Evolutionary conservation across 2,329 filamentous ascomycete genomes (phyloP), one percentile per base, ranked within the genome.

Genomic region (Fonsecaea erecta): DNA sequence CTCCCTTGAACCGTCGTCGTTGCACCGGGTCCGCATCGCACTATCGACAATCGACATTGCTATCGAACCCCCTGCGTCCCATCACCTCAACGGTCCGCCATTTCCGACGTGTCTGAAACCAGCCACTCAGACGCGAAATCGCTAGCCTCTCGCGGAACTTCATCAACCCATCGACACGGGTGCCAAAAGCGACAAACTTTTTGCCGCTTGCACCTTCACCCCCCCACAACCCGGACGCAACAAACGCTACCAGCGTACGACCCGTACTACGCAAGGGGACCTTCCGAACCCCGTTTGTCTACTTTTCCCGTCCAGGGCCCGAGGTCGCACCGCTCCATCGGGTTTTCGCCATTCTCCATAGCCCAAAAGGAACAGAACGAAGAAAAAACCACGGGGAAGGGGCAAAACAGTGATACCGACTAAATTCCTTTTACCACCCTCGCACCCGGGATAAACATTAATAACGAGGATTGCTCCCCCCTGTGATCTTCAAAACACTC

Each of bases 361-460:
- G n/a, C 26, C 51, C 51, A 32, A 30, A 30, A 34, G 14, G 51
- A 43, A 51, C 14, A 46, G 40, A 56, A 57, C 51, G 30, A 55
- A 63, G 32, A 52, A 60, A 53, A 35, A 62, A 65, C 55, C 64
- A 69, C 64, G 64, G 67, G 59, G 64, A 67, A 67, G 67, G 67
- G 67, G 58, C 59, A 56, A 61, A 58, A 52, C 43, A 52, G 26
- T 53, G 51, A 55, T 37, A 34, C 53, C n/a, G 28, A 55, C 43
- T 60, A 52, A 60, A 57, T 59, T 48, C 26, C 58, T 58, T 52
- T 57, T 61, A 61, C 62, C 51, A 55, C 57, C 57, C 52, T 40
- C n/a, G 43, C 43, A 28, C 8, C 54, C 34, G 24, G 46, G 11
- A 35, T 16, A 62, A 53, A 64, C 61, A 65, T 61, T 61, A 60